phyloP scores from a whole-genome alignment of 306 rosid genomes.

The Cucumis hystrix region DNA sequence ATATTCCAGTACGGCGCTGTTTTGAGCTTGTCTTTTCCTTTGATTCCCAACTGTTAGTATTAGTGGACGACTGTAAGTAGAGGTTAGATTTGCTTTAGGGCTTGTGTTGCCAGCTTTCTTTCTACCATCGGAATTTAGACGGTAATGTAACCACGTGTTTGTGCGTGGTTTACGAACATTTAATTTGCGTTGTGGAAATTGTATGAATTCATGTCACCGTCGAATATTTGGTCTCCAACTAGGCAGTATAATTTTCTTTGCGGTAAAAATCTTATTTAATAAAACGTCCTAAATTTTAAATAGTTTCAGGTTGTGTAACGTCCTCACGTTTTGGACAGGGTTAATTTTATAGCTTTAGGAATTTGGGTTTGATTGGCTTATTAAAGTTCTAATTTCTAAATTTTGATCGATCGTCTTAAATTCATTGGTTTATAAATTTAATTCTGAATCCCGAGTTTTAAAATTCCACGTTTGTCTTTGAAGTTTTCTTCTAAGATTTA shows the following conservation, averaged over 20 bases:
- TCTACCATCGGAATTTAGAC: background rate
- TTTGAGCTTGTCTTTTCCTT: background rate
- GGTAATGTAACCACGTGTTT: background rate
- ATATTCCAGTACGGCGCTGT: background rate
- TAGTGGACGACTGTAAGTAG: background rate
- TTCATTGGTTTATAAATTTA: too few relatives aligned
- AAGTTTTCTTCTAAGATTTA: too few relatives aligned
- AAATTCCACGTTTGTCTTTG: too few relatives aligned
- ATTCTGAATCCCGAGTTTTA: too few relatives aligned
- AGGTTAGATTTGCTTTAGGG: background rate
- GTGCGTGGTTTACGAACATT: background rate
- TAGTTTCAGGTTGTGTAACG: too few relatives aligned
- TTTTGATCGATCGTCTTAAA: too few relatives aligned
- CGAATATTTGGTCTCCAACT: background rate
- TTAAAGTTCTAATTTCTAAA: too few relatives aligned
- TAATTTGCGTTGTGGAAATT: background rate
- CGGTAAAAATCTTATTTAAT: background rate
- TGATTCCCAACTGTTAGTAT: background rate
- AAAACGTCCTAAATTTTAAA: too few relatives aligned
- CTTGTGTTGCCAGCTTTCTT: background rate
- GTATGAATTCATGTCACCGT: background rate
- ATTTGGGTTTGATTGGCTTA: too few relatives aligned
- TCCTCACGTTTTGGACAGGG: too few relatives aligned
- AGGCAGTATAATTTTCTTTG: background rate
- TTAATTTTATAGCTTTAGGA: too few relatives aligned